phyloP scores from a whole-genome alignment of 768 basidiomycete species.

The Boletus fagicola region DNA sequence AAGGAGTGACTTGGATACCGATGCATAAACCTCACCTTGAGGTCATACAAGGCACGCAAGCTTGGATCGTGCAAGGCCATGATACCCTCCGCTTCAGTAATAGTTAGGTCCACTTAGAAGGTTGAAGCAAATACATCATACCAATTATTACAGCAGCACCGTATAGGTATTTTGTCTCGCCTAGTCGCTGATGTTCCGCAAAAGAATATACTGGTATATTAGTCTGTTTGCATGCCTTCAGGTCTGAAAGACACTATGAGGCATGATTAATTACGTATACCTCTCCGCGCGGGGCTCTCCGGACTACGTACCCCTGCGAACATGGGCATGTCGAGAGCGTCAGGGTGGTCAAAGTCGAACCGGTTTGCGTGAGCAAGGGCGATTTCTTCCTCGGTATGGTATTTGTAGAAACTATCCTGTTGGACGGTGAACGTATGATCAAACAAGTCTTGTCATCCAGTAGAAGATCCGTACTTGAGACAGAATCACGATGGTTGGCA shows the following conservation, averaged over 20 bases:
- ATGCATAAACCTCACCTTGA: slow-evolving; percentile 59
- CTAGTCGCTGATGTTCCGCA: slow-evolving; percentile 76
- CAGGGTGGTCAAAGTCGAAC: slow-evolving; percentile 89
- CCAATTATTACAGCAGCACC: slow-evolving; percentile 91
- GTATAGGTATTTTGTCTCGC: slow-evolving; percentile 84
- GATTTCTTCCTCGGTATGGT: slow-evolving; percentile 74
- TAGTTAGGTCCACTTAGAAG: not conserved
- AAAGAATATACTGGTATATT: slow-evolving; percentile 97
- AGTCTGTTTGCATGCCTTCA: slow-evolving; percentile 79
- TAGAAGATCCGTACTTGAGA: slow-evolving; percentile 58
- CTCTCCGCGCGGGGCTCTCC: not conserved
- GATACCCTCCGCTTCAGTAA: slow-evolving; percentile 76
- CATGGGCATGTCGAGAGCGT: slow-evolving; percentile 86
- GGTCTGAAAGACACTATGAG: slow-evolving; percentile 73
- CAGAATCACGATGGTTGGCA: slow-evolving; percentile 86
- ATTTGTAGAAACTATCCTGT: slow-evolving; percentile 93
- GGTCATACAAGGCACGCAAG: slow-evolving; percentile 81
- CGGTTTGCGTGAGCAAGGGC: slow-evolving; percentile 77
- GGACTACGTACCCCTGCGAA: slow-evolving; percentile 65
- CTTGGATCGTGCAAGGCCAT: slow-evolving; percentile 81
- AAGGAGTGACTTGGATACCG: not conserved
- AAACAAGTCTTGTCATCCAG: not conserved
- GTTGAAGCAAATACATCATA: slow-evolving; percentile 27
- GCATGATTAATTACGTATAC: not conserved
- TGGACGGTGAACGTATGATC: not conserved